Percentiles rank a stretch among this genome's conserved stretches.
Evolutionary conservation across 495 filamentous ascomycete genomes (phyloP).

Genomic region (Glutinoglossum americanum): DNA sequence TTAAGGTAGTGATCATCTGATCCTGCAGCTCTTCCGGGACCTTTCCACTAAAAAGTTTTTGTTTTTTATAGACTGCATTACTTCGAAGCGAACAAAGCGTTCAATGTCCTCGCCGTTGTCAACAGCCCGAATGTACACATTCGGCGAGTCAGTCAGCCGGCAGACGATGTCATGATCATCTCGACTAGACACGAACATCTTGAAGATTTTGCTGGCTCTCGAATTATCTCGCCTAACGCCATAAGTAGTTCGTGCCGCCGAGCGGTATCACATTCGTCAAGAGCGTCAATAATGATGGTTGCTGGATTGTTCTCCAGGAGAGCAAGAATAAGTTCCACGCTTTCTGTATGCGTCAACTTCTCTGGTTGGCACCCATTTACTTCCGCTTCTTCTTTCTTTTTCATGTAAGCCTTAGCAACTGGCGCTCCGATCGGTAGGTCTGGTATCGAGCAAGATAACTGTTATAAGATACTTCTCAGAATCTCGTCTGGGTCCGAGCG

Average conservation of each 20-base stretch:
- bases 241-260: constrained; percentile 3
- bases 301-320: constrained; percentile 2
- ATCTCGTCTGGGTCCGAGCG: not conserved
- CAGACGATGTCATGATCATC: constrained; percentile 8
- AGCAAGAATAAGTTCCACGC: not conserved
- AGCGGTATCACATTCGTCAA: constrained; percentile 7
- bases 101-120: constrained; percentile 7
- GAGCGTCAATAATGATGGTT: constrained; percentile 6
- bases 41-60: not conserved
- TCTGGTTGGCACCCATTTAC: not conserved
- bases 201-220: constrained; percentile 5
- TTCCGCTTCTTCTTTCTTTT: not conserved
- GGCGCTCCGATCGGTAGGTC: not conserved
- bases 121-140: constrained; percentile 7
- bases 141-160: constrained; percentile 1
- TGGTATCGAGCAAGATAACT: constrained; percentile 7
- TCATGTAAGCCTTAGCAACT: not conserved
- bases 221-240: not conserved
- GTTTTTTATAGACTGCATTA: constrained; percentile 1
- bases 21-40: not conserved
- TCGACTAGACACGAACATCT: constrained; percentile 11
- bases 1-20: not conserved
- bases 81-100: constrained; percentile 4
- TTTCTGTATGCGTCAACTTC: not conserved
- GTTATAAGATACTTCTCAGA: constrained; percentile 5